phyloP scores from a whole-genome alignment of 345 rosid genomes.

The Sapria himalayana region DNA sequence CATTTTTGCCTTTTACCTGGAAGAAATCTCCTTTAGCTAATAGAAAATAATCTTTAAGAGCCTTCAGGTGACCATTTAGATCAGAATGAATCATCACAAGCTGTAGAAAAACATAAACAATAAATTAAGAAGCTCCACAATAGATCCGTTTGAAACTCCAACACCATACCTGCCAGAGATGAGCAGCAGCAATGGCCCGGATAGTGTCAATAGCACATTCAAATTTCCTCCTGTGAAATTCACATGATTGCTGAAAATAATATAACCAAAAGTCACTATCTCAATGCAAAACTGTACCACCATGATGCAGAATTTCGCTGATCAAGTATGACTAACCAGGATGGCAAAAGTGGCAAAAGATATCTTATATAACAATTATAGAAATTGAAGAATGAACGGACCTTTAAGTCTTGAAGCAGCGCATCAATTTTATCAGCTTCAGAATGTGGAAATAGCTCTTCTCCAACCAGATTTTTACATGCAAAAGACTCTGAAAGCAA shows the following conservation, averaged over 20 bases:
- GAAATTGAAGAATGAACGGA: conserved; percentile 9
- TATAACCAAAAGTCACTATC: conserved; percentile 4
- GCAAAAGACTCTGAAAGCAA: conserved; percentile 29
- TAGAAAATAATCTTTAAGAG: conserved; percentile 88
- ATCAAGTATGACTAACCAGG: background rate
- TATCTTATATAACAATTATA: background rate
- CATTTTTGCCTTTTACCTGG: conserved; percentile 60
- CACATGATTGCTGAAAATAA: conserved; percentile 56
- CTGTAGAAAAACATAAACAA: conserved; percentile 24
- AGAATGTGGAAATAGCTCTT: conserved; percentile 74
- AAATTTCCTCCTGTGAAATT: conserved; percentile 83
- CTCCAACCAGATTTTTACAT: conserved; percentile 33
- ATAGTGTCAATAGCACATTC: conserved; percentile 71
- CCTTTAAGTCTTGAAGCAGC: conserved; percentile 81
- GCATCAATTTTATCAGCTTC: conserved; percentile 91
- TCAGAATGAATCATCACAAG: conserved; percentile 90
- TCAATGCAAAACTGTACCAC: conserved; percentile 3
- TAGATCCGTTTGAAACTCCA: too few relatives aligned
- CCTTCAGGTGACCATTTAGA: conserved; percentile 84
- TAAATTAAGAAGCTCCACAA: conserved; percentile 4
- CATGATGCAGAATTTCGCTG: background rate
- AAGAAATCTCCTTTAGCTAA: conserved; percentile 93
- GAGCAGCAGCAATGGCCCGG: conserved; percentile 86
- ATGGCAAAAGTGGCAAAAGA: background rate
- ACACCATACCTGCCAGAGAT: conserved; percentile 94